Evolutionary conservation across 2,329 filamentous ascomycete genomes (phyloP).

Genomic region (Fusarium mundagurra): DNA sequence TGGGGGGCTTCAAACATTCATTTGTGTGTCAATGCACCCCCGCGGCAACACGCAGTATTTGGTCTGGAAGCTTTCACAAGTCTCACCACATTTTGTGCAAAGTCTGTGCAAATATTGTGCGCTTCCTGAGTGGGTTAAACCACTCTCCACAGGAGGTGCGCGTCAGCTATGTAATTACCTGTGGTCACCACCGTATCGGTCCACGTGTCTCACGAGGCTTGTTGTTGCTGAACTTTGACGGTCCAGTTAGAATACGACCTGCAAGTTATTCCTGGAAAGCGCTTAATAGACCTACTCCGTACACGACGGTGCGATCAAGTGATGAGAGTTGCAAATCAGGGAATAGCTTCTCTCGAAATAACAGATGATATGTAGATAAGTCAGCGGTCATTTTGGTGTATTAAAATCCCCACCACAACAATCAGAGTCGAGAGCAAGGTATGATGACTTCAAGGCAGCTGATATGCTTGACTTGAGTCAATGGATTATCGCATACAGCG

Average conservation of each 20-base stretch:
- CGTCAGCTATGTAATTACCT: constrained; percentile 20
- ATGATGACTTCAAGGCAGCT: not conserved
- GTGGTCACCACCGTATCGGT: constrained; percentile 7
- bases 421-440: not conserved
- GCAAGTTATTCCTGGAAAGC: not conserved
- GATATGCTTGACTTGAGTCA: not conserved
- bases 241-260: constrained; percentile 4
- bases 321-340: not conserved
- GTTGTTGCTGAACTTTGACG: constrained; percentile 8
- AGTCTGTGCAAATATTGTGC: not conserved
- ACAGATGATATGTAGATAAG: not conserved
- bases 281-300: not conserved
- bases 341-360: not conserved
- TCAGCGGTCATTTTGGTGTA: constrained; percentile 3
- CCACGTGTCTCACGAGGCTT: constrained; percentile 28
- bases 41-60: not conserved
- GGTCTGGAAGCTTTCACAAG: constrained; percentile 14
- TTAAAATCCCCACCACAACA: not conserved
- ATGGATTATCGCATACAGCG: not conserved
- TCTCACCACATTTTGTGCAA: constrained; percentile 6
- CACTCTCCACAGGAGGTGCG: not conserved
- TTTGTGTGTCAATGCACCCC: constrained; percentile 36
- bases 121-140: not conserved
- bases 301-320: not conserved
- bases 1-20: constrained; percentile 23